Conservation (phyloP, 768 basidiomycete species). For the Coprinopsis sp. region DNA sequence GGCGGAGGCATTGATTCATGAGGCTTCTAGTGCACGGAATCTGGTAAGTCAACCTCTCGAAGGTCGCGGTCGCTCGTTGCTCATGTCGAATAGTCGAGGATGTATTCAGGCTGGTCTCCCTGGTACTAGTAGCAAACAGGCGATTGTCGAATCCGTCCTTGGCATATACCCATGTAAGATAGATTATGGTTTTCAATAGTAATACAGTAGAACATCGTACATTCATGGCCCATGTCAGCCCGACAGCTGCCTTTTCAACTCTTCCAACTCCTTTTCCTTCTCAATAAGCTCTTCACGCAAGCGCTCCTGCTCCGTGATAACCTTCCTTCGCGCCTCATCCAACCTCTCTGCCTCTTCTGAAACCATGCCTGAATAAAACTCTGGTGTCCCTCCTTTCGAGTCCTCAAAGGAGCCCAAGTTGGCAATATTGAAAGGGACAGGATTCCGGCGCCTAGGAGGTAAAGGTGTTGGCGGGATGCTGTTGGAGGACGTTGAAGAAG, state of each 20-base stretch:
- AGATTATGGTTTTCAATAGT: slow-evolving; percentile 4
- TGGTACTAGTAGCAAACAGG: slow-evolving; percentile 46
- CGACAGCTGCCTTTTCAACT: slow-evolving; percentile 56
- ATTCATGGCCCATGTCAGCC: not conserved
- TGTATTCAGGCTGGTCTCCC: slow-evolving; percentile 92
- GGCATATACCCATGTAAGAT: too few relatives aligned
- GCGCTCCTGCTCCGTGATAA: slow-evolving; percentile 73
- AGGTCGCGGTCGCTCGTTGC: not conserved
- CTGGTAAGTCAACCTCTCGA: slow-evolving; percentile 35
- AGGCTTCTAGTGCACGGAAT: slow-evolving; percentile 72
- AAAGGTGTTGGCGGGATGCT: slow-evolving; percentile 83
- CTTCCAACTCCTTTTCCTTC: slow-evolving; percentile 77
- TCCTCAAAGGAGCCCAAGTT: slow-evolving; percentile 60
- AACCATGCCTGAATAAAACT: slow-evolving; percentile 84
- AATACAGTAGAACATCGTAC: slow-evolving; percentile 1
- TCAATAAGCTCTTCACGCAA: slow-evolving; percentile 66
- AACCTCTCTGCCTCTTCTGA: slow-evolving; percentile 78
- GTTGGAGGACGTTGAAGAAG: slow-evolving; percentile 76
- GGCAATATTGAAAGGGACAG: slow-evolving; percentile 71
- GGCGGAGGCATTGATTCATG: slow-evolving; percentile 87
- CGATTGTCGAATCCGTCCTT: too few relatives aligned
- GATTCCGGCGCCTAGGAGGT: slow-evolving; percentile 54
- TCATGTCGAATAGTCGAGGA: slow-evolving; percentile 53
- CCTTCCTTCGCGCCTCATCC: slow-evolving; percentile 66
- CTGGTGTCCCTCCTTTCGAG: slow-evolving; percentile 66